phyloP scores from a whole-genome alignment of 345 rosid genomes.

The Hibiscus syriacus region DNA sequence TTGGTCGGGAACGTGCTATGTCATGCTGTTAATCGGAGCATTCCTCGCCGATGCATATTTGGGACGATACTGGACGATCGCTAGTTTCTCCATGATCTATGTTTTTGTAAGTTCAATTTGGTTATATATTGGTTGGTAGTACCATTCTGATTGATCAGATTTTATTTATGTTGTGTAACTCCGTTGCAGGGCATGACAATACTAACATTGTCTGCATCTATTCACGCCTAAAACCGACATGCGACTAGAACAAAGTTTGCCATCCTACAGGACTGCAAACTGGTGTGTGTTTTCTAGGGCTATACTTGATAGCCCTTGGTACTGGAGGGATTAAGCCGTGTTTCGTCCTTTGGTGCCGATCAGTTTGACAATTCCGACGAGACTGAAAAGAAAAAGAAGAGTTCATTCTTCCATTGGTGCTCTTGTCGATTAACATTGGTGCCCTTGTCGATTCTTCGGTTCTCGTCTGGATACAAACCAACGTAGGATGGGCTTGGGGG shows the following conservation, averaged over 20 bases:
- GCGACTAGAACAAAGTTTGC: constrained; percentile 22
- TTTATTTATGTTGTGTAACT: background rate
- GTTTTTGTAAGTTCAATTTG: constrained; percentile 23
- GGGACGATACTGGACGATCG: constrained; percentile 63
- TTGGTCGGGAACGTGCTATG: constrained; percentile 59
- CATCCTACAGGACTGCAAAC: constrained; percentile 28
- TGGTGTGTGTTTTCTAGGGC: constrained; percentile 32
- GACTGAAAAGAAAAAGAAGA: constrained; percentile 33
- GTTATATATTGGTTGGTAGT: background rate
- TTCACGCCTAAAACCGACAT: constrained; percentile 35
- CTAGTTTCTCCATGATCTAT: constrained; percentile 44
- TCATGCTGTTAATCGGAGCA: constrained; percentile 55
- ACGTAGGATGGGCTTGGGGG: constrained; percentile 50
- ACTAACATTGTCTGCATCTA: constrained; percentile 44
- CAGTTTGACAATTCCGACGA: constrained; percentile 43
- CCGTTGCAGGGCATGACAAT: constrained; percentile 42
- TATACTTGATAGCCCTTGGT: constrained; percentile 39
- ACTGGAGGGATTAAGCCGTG: constrained; percentile 60
- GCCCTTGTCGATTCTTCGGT: constrained; percentile 39
- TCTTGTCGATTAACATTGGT: constrained; percentile 41
- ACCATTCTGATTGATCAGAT: background rate
- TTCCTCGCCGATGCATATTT: constrained; percentile 51
- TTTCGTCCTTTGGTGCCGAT: constrained; percentile 55
- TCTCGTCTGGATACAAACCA: constrained; percentile 50
- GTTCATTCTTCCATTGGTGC: constrained; percentile 55